Conservation (phyloP, 495 filamentous ascomycete species). For the Thozetella sp. region DNA sequence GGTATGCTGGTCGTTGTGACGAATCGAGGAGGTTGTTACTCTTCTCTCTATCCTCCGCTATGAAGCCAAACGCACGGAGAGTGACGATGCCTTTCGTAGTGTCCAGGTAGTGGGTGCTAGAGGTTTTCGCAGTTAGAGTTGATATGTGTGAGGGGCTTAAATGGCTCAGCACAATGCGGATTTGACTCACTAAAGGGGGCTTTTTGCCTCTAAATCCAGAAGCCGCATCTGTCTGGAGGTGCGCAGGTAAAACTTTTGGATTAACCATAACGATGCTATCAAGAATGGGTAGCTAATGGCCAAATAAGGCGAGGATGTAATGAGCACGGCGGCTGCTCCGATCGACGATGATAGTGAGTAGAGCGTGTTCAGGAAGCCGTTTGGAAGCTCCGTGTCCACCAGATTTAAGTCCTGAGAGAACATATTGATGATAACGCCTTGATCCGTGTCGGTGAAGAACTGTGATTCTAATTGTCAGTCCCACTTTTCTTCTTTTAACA, state of each 20-base stretch:
- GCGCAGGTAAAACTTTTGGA: slow-evolving; percentile 61
- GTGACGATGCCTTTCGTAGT: slow-evolving; percentile 48
- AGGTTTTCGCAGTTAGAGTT: too few relatives aligned
- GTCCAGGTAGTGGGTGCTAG: slow-evolving; percentile 52
- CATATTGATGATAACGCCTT: slow-evolving; percentile 41
- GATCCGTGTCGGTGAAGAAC: slow-evolving; percentile 44
- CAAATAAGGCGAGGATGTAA: slow-evolving; percentile 24
- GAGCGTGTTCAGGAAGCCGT: slow-evolving; percentile 29
- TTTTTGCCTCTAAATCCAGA: slow-evolving; percentile 60
- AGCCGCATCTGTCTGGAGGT: slow-evolving; percentile 61
- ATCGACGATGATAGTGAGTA: slow-evolving; percentile 17
- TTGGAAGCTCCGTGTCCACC: slow-evolving; percentile 34
- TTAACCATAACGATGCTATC: slow-evolving; percentile 38
- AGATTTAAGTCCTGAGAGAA: slow-evolving; percentile 48
- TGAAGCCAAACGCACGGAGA: slow-evolving; percentile 60
- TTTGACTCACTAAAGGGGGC: slow-evolving; percentile 14
- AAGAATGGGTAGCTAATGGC: slow-evolving; percentile 22
- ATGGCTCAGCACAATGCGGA: too few relatives aligned
- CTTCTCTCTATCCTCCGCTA: slow-evolving; percentile 27
- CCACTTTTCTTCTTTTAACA: too few relatives aligned
- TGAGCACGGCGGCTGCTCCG: slow-evolving; percentile 30
- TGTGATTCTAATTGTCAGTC: too few relatives aligned
- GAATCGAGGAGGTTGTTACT: slow-evolving; percentile 47
- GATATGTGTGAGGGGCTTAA: too few relatives aligned
- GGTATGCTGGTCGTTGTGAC: slow-evolving; percentile 62